phyloP scores from a whole-genome alignment of 257 asterid species.

The Solanum bulbocastanum region DNA sequence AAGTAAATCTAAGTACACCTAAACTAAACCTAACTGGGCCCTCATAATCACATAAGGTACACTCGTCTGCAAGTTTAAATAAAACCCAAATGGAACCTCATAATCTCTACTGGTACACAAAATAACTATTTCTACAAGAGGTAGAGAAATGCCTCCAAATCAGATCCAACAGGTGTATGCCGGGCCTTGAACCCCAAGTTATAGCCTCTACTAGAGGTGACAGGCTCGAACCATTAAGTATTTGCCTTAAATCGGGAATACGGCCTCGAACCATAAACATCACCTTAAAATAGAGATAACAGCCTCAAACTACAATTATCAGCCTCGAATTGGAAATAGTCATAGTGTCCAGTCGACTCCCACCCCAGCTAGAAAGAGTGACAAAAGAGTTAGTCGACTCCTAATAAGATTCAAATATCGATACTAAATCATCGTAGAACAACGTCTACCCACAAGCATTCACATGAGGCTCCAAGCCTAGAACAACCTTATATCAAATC shows the following conservation, averaged over 20 bases:
- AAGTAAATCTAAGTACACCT: background rate
- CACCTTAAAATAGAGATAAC: rapidly evolving
- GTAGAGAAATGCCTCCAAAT: background rate
- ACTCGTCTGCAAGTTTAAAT: background rate
- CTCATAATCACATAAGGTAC: background rate
- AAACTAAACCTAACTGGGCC: background rate
- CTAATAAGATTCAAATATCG: background rate
- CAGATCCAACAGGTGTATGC: rapidly evolving
- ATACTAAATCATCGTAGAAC: background rate
- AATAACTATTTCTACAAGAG: background rate
- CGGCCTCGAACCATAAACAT: background rate
- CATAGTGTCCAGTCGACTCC: background rate
- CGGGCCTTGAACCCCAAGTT: background rate
- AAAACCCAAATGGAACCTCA: background rate
- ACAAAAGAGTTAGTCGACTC: background rate
- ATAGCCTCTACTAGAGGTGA: background rate
- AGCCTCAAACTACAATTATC: background rate
- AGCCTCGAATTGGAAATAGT: background rate
- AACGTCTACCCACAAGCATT: too few relatives aligned
- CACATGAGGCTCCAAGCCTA: background rate
- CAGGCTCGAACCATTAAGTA: background rate
- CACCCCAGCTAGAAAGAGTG: background rate
- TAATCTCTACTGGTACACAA: background rate
- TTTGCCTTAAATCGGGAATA: background rate
- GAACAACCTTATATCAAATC: background rate